Conservation (phyloP, 176 grass and related monocot species). For the Tillandsia leiboldiana region DNA sequence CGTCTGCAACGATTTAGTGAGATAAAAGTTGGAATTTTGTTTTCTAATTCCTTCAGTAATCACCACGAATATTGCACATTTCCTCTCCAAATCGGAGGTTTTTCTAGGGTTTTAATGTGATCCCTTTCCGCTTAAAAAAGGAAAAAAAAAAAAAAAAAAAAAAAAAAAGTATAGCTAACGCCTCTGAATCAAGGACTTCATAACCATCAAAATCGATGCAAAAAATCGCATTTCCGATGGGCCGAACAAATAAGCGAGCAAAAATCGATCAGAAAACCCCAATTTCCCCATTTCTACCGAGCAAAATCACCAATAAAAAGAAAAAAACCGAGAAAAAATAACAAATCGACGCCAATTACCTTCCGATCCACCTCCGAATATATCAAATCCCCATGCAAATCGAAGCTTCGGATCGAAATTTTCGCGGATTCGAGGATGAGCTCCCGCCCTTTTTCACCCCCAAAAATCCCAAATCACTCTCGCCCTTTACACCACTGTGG, state of each 20-base stretch:
- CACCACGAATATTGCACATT: background rate
- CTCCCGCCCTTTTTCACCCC: background rate
- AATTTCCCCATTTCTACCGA: background rate
- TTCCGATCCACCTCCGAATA: background rate
- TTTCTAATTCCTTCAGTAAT: background rate
- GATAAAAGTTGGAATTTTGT: background rate
- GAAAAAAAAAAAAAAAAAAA: background rate
- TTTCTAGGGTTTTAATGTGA: background rate
- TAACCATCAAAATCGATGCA: background rate
- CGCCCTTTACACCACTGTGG: background rate
- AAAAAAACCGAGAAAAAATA: background rate
- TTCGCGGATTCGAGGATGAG: background rate
- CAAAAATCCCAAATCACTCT: no score
- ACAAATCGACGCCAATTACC: background rate
- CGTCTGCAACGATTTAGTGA: background rate
- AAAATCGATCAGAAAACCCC: background rate
- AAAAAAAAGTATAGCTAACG: constrained; percentile 2
- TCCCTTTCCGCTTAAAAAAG: background rate
- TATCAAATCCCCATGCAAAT: background rate
- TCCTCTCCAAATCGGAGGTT: no score
- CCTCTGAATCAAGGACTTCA: background rate
- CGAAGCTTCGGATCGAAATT: background rate
- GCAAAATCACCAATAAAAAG: background rate
- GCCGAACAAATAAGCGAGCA: no score
- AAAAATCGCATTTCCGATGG: background rate